phyloP scores from a whole-genome alignment of 352 stramenopile genomes.

The Pythium periplocum region DNA sequence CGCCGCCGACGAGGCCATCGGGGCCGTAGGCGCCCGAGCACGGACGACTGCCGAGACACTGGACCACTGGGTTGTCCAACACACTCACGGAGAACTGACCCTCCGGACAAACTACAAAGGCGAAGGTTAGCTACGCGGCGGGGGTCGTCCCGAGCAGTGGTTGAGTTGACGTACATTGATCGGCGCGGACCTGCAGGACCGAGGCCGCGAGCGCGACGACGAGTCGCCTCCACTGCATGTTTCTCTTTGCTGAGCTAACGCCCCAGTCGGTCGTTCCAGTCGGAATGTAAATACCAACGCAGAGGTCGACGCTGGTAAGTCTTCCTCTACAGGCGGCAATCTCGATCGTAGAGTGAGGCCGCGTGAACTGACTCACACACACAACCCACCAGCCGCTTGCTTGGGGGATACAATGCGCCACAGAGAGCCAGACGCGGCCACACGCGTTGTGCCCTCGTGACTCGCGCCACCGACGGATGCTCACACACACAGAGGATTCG shows the following conservation, averaged over 20 bases:
- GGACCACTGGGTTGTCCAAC: constrained; percentile 41
- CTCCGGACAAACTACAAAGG: constrained; percentile 28
- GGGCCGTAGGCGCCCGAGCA: constrained; percentile 62
- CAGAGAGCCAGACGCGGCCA: no score
- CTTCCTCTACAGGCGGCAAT: constrained; percentile 13
- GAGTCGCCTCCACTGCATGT: constrained; percentile 14
- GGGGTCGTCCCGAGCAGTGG: background rate
- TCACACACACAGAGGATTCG: no score
- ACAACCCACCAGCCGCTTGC: constrained; percentile 10
- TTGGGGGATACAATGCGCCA: no score
- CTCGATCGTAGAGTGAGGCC: constrained; percentile 14
- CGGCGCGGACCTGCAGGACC: constrained; percentile 3
- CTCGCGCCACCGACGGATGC: no score
- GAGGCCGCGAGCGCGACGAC: constrained; percentile 8
- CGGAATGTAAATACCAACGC: constrained; percentile 18
- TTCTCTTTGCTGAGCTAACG: constrained; percentile 1
- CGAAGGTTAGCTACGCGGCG: no score
- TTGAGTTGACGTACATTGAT: background rate
- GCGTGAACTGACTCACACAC: no score
- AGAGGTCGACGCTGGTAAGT: constrained; percentile 13
- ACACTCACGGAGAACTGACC: constrained; percentile 61
- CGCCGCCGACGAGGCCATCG: constrained; percentile 32
- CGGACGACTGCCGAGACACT: constrained; percentile 44
- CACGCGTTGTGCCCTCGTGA: no score
- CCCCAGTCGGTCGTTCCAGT: no score